Evolutionary conservation across 768 basidiomycete species (phyloP).

Genomic region (Mycena galericulata): DNA sequence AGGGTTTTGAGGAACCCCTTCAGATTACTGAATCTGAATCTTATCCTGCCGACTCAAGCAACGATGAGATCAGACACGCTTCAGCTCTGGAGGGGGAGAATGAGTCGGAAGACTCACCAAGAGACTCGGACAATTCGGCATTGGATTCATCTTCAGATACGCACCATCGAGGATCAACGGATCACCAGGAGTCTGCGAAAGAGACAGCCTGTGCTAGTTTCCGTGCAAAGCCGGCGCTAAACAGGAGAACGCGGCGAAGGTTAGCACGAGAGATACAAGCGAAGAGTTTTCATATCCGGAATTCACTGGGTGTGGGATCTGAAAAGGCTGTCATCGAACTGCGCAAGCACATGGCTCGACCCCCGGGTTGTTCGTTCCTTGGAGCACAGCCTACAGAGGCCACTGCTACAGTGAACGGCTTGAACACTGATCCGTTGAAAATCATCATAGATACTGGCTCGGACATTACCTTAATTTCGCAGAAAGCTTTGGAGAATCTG

Average conservation of each 20-base stretch:
- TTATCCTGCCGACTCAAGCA: background rate
- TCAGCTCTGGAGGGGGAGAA: background rate
- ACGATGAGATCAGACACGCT: background rate
- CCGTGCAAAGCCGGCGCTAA: slow-evolving; percentile 2
- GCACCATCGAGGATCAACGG: no score
- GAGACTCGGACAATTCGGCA: no score
- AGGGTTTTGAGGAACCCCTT: slow-evolving; percentile 32
- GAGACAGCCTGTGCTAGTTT: background rate
- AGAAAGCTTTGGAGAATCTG: no score
- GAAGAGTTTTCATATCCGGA: background rate
- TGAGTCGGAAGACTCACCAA: background rate
- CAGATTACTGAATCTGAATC: background rate
- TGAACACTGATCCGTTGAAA: no score
- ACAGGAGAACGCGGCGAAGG: background rate
- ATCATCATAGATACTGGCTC: no score
- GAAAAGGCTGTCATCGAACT: slow-evolving; percentile 27
- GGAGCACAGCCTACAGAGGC: no score
- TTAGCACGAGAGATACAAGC: slow-evolving; percentile 11
- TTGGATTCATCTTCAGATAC: no score
- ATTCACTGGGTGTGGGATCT: background rate
- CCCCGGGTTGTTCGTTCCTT: slow-evolving; percentile 39
- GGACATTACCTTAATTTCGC: no score
- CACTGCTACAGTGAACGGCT: no score
- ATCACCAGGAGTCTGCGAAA: no score
- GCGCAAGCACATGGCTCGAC: slow-evolving; percentile 35